Conservation (phyloP, 495 filamentous ascomycete genomes). For the Podospora comata region DNA sequence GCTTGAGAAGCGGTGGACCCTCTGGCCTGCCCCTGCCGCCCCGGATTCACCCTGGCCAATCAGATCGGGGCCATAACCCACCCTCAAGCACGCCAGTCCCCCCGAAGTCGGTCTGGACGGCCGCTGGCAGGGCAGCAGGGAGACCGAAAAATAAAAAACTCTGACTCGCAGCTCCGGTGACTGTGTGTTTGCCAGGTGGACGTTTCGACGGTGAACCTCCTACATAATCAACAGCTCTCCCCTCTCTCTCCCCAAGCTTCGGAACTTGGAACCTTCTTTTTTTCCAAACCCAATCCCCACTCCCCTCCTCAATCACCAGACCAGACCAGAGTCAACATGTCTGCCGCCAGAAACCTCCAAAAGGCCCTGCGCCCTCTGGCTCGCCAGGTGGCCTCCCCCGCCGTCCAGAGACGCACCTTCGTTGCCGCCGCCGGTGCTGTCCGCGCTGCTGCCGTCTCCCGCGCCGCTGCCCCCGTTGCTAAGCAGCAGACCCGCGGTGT, state of each 20-base stretch:
- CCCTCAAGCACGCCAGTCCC: conserved; percentile 14
- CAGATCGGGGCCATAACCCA: conserved; percentile 18
- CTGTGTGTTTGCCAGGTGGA: conserved; percentile 9
- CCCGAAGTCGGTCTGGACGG: conserved; percentile 34
- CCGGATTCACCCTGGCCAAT: conserved; percentile 25
- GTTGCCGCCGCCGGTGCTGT: conserved; percentile 61
- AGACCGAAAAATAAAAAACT: conserved; percentile 26
- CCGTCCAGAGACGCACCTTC: conserved; percentile 67
- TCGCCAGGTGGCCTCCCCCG: conserved; percentile 65
- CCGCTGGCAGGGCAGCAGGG: conserved; percentile 21
- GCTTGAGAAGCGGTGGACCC: background rate
- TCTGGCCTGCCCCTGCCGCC: conserved; percentile 14
- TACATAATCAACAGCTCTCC: conserved; percentile 3
- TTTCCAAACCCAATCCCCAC: conserved; percentile 22
- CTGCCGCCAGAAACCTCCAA: conserved; percentile 72
- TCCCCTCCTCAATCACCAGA: conserved; percentile 14
- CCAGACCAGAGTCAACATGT: conserved; percentile 57
- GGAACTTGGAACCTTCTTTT: conserved; percentile 21
- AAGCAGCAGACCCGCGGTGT: conserved; percentile 70
- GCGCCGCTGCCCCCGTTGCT: conserved; percentile 41
- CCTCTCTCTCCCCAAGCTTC: conserved; percentile 1
- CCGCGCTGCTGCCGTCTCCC: conserved; percentile 52
- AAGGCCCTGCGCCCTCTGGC: conserved; percentile 76
- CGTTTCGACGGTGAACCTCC: conserved; percentile 26
- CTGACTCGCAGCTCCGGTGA: conserved; percentile 28